Conservation (phyloP, 2,329 filamentous ascomycete genomes). For the Ophiostoma pallidulum region DNA sequence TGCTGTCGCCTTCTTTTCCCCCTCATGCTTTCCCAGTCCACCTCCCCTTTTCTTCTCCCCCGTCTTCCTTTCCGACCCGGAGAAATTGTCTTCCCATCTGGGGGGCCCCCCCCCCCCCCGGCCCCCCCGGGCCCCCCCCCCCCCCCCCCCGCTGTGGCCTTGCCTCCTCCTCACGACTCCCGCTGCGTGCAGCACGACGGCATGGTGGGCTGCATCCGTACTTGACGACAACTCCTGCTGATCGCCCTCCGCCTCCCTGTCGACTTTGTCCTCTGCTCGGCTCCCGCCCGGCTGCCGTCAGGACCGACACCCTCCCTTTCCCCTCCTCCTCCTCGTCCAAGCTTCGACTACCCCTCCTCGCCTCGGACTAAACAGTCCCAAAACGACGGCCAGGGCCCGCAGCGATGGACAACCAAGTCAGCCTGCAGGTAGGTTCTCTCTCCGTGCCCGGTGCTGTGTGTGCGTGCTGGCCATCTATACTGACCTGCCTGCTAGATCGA, state of each 20-base stretch:
- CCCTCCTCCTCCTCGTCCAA: not conserved
- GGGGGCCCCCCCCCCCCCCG: no score
- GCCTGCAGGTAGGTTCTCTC: conserved; percentile 9
- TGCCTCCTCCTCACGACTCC: not conserved
- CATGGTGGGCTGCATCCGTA: conserved; percentile 1
- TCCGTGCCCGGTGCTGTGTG: not conserved
- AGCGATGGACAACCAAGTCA: conserved; percentile 11
- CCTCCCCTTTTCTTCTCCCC: no score
- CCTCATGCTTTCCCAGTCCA: no score
- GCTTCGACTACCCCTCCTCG: not conserved
- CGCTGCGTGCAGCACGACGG: not conserved
- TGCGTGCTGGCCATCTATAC: not conserved
- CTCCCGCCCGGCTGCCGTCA: not conserved
- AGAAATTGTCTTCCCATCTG: no score
- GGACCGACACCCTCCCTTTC: no score
- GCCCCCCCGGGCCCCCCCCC: no score
- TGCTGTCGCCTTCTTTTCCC: no score
- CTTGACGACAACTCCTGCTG: not conserved
- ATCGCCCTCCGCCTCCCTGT: not conserved
- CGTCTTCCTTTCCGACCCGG: no score
- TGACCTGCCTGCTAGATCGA: conserved; percentile 55
- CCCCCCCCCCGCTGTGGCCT: not conserved
- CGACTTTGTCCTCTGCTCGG: not conserved
- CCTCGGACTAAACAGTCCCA: no score
- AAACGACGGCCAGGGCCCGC: not conserved